Evolutionary conservation across 2,329 filamentous ascomycete species (phyloP).

Genomic region (Phymatotrichopsis omnivora): DNA sequence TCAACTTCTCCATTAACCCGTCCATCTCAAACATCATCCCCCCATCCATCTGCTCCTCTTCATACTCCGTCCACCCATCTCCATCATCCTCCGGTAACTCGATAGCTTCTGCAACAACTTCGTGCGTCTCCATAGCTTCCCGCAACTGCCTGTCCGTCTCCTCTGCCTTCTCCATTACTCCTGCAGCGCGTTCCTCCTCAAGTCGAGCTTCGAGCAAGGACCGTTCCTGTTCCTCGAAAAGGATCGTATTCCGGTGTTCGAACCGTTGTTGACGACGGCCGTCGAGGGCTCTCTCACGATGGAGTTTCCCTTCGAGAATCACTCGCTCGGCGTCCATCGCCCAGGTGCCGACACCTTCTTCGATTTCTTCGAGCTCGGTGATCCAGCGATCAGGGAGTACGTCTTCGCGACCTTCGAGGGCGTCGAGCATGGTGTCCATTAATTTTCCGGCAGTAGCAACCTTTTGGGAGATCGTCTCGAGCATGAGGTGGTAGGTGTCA

Average conservation of each 20-base stretch:
- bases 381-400: conserved; percentile 81
- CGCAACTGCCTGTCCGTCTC: conserved; percentile 24
- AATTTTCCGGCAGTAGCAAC: conserved; percentile 59
- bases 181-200: conserved; percentile 18
- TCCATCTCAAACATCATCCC: conserved; percentile 6
- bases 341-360: conserved; percentile 72
- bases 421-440: conserved; percentile 78
- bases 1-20: conserved; percentile 18
- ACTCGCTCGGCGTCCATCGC: conserved; percentile 63
- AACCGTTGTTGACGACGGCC: conserved; percentile 32
- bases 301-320: conserved; percentile 48
- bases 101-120: conserved; percentile 23
- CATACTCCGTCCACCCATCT: conserved; percentile 5
- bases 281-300: conserved; percentile 44
- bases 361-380: conserved; percentile 70
- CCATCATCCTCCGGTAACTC: conserved; percentile 21
- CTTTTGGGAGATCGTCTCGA: conserved; percentile 49
- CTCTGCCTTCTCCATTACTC: conserved; percentile 23
- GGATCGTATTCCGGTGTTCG: conserved; percentile 32
- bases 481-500: conserved; percentile 22
- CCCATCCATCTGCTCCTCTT: conserved; percentile 2
- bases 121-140: conserved; percentile 26
- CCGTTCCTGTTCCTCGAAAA: conserved; percentile 20
- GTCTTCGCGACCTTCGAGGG: conserved; percentile 72
- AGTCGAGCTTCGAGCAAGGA: conserved; percentile 17